phyloP scores from a whole-genome alignment of 495 filamentous ascomycete species.

The Corynascus novoguineensis region DNA sequence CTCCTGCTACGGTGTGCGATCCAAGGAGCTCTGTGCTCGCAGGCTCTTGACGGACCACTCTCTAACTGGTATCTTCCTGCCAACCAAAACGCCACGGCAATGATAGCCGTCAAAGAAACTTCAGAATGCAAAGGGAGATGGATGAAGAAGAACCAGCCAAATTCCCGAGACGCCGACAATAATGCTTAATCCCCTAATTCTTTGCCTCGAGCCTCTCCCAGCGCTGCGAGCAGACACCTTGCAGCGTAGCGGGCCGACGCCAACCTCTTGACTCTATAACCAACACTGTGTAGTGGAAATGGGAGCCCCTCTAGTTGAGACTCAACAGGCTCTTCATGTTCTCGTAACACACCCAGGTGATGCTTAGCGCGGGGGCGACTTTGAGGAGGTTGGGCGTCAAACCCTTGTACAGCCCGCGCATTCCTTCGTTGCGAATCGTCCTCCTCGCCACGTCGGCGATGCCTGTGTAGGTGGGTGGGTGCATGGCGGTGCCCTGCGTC shows the following conservation, averaged over 20 bases:
- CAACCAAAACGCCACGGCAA: conserved; percentile 17
- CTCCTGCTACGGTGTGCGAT: not conserved
- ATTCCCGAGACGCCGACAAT: conserved; percentile 20
- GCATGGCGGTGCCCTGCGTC: conserved; percentile 86
- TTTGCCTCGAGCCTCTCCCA: not conserved
- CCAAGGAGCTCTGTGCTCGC: conserved; percentile 5
- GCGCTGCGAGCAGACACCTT: conserved; percentile 1
- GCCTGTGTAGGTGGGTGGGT: conserved; percentile 84
- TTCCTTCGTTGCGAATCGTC: conserved; percentile 77
- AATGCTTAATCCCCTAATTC: conserved; percentile 18
- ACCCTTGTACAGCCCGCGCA: conserved; percentile 87
- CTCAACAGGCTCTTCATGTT: conserved; percentile 78
- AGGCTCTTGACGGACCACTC: conserved; percentile 2
- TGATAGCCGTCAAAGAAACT: conserved; percentile 6
- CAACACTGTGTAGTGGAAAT: not conserved
- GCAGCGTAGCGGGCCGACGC: not conserved
- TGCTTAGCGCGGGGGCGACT: conserved; percentile 92
- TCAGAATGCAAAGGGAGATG: conserved; percentile 8
- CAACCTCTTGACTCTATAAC: not conserved
- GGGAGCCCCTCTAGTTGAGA: conserved; percentile 39
- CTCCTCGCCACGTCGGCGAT: conserved; percentile 79
- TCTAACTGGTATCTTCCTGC: conserved; percentile 19
- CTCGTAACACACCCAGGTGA: conserved; percentile 97
- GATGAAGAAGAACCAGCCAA: conserved; percentile 1
- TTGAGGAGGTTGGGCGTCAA: conserved; percentile 94